Base-by-base conservation (phyloP, 768 basidiomycete genomes). In the Lentinula raphanica region DNA sequence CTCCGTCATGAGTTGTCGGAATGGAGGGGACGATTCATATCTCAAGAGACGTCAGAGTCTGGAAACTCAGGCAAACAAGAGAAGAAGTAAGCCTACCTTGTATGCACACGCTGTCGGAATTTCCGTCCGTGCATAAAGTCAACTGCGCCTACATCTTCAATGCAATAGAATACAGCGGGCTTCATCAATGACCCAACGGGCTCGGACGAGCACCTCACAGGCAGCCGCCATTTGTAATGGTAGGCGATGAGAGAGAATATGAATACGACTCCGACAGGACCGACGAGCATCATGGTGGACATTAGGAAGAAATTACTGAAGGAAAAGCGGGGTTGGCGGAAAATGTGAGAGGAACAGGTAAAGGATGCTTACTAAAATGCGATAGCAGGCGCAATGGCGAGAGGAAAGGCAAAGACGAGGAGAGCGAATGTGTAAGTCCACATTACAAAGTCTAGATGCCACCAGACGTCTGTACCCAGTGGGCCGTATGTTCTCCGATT, bases 381-480 rank as follows among this genome's bases (percentile, higher is more conserved):
- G 25, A 66, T 64, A 3, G 65, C 61, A n/a, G 69, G 68, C 0
- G 69, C 69, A 36, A 69, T 67, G 5, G 66, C 66, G 17, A 70
- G 62, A 4, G 70, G 69, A 25, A 71, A 62, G 2, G 67, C 64
- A 51, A 70, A 71, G 8, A 70, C 60, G 11, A 68, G 40, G 35
- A 69, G 67, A 11, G 68, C 67, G 21, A 68, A 49, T 8, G 65
- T 66, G 58, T 69, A 68, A 39, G 64, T 63, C 70, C 70, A 71
- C 69, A 71, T 71, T 1, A 69, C 67, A 57, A 71, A 70, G 48
- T 71, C 70, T 12, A 70, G 63, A 48, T 70, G 64, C 67, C 70
- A 69, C 69, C 68, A 70, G 11, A 49, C 51, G 53, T 69, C 67
- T 36, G 60, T 62, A 9, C 68, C 68, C 5, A 70, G 51, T 19